Conservation (phyloP, 2,329 filamentous ascomycete genomes). For the Diplodia intermedia region DNA sequence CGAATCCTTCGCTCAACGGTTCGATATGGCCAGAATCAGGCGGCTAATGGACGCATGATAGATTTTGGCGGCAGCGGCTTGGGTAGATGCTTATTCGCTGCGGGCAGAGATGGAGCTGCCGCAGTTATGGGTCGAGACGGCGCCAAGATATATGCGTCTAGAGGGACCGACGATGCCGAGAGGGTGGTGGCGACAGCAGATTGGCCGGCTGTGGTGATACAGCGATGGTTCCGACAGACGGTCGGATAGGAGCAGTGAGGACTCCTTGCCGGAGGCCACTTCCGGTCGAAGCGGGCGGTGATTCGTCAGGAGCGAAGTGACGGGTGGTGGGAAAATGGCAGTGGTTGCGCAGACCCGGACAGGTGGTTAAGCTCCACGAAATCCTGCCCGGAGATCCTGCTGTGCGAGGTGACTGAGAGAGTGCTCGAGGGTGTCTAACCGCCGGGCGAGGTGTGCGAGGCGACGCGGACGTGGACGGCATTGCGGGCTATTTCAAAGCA, state of each 20-base stretch:
- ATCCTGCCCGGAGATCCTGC: constrained; percentile 28
- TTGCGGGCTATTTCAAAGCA: constrained; percentile 20
- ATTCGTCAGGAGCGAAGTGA: constrained; percentile 24
- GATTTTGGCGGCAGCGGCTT: not conserved
- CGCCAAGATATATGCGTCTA: constrained; percentile 21
- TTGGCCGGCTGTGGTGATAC: constrained; percentile 27
- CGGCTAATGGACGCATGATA: constrained; percentile 10
- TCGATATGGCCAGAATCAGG: constrained; percentile 3
- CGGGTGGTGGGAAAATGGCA: constrained; percentile 11
- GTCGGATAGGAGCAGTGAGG: not conserved
- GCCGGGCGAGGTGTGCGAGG: not conserved
- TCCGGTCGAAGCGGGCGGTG: constrained; percentile 9
- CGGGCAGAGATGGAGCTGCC: not conserved
- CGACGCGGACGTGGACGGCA: constrained; percentile 22
- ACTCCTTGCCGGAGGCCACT: constrained; percentile 28
- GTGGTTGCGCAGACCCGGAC: constrained; percentile 28
- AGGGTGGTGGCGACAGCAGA: constrained; percentile 12
- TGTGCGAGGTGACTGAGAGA: constrained; percentile 4
- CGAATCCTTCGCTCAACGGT: constrained; percentile 26
- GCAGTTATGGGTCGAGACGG: constrained; percentile 5
- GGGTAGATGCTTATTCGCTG: constrained; percentile 11
- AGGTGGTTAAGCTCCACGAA: constrained; percentile 21
- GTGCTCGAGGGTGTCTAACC: not conserved
- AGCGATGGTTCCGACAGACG: constrained; percentile 3
- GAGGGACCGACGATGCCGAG: not conserved